Base-by-base conservation (phyloP, 2,329 filamentous ascomycete genomes). In the Fusarium scirpi region DNA sequence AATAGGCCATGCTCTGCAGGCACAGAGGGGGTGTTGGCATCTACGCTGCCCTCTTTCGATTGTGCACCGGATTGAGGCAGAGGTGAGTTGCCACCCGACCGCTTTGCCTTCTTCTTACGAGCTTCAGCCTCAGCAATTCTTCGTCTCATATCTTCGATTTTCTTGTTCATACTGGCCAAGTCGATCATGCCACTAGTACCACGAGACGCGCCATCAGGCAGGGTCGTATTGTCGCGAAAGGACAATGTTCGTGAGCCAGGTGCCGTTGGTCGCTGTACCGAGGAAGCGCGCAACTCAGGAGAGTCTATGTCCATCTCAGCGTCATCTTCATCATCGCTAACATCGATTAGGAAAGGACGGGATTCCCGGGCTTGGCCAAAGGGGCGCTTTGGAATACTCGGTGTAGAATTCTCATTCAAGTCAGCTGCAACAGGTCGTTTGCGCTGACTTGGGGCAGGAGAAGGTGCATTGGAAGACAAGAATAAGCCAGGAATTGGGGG, bases 311-410 rank as follows among this genome's bases (percentile, higher is more conserved):
- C 90, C 89, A 91, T 92, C 60, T 90, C 89, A 48, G 90, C 85
- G 69, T 90, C 88, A 59, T 89, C 88, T 52, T 89, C 86, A 40
- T 87, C 85, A 9, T 97, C 94, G 76, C 93, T 97, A 41, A 97
- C 91, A 70, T 97, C 89, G 71, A 97, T 97, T 41, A 97, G 87
- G 55, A 97, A 87, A 5, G 86, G 86, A 52, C 89, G 85, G 25
- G 90, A 85, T 54, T 86, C 82, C 25, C 85, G 83, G 48, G 83
- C 84, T 46, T 90, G 87, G 15, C 87, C 87, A 73, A 91, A 90
- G 6, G 89, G 86, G 51, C 90, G 88, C 72, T 92, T 92, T 18
- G 81, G 76, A 3, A 79, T 74, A 4, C 77, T 74, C 1, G 76
- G 74, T 16, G 80, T 76, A 0, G 83, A 80, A 22, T 84, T 82